Evolutionary conservation across 2,329 filamentous ascomycete genomes (phyloP), one percentile per base, ranked within the genome.

Genomic region (Aspergillus phoenicis): DNA sequence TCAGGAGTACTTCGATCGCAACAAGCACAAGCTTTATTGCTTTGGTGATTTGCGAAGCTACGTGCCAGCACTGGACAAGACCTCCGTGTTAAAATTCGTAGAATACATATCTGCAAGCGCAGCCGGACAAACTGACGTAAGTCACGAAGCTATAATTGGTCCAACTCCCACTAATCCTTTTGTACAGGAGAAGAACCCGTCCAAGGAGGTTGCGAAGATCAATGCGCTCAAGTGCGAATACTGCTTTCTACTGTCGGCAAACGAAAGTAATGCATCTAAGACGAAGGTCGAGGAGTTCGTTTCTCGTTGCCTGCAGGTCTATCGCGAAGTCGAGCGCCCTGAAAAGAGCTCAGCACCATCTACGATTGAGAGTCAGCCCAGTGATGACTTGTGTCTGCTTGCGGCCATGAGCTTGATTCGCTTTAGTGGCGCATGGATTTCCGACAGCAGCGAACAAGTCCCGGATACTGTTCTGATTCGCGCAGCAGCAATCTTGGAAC

Each of bases 141-240:
- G 69, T 69, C 22, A 38, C 28, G 15, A 59, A 64, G 24, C 3
- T 28, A 55, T 24, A 22, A 5, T 17, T 28, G 22, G 43, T 11
- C 5, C 20, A 20, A 38, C 24, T 28, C 20, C n/a, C 56, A 24
- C 51, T 62, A 41, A 68, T 47, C 52, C 36, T n/a, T 17, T 20
- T n/a, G 7, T 24, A 6, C 52, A 73, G 70, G 51, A 57, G 45
- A 64, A 62, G 17, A 62, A 66, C 30, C 64, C 68, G 33, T 67
- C 66, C 26, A 71, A 70, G 41, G 63, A 69, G 11, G 70, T 78
- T 59, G 60, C 75, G 8, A 66, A 64, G 55, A 78, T 81, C 59
- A 81, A 81, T 64, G 71, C 73, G 15, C 70, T 80, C 20, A 81
- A 81, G 61, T 62, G 80, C 22, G 76, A 80, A 33, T 81, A 80